Conservation (phyloP, 2,329 filamentous ascomycete genomes). For the Cryphonectria nitschkei region DNA sequence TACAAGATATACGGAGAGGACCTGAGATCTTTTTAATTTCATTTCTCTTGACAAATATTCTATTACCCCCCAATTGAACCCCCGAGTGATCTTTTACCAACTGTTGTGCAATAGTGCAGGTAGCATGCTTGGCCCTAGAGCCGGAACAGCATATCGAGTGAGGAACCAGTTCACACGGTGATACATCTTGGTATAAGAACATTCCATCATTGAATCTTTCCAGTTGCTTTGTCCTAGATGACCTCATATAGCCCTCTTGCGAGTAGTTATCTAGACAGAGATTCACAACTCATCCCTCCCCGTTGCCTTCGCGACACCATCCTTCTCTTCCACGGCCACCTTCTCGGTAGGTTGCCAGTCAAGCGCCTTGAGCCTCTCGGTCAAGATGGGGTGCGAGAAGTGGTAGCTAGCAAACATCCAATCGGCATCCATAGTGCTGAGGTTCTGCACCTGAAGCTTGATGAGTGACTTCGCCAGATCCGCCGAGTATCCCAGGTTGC, state of each 20-base stretch:
- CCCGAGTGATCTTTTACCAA: background rate
- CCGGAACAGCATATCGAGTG: background rate
- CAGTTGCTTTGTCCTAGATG: background rate
- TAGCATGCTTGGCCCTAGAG: background rate
- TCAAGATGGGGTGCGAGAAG: conserved; percentile 95
- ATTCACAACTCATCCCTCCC: conserved; percentile 74
- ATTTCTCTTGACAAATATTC: too few relatives aligned
- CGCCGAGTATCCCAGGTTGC: conserved; percentile 78
- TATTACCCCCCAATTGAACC: too few relatives aligned
- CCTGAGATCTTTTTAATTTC: background rate
- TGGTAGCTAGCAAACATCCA: conserved; percentile 99
- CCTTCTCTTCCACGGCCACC: conserved; percentile 43
- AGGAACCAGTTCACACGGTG: background rate
- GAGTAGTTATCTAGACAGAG: background rate
- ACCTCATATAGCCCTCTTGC: background rate
- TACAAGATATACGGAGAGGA: background rate
- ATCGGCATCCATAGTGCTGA: conserved; percentile 98
- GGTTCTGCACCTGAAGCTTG: conserved; percentile 97
- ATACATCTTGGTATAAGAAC: background rate
- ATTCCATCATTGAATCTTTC: background rate
- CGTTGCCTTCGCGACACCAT: conserved; percentile 67
- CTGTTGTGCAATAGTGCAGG: background rate
- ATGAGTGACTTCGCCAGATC: conserved; percentile 88
- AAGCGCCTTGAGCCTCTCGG: conserved; percentile 88
- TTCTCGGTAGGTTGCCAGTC: conserved; percentile 74